These are phyloP conservation scores for Botryosphaeria dothidea DNA, from an alignment of 2,329 filamentous ascomycete species.

Conservation along the genomic window DNA sequence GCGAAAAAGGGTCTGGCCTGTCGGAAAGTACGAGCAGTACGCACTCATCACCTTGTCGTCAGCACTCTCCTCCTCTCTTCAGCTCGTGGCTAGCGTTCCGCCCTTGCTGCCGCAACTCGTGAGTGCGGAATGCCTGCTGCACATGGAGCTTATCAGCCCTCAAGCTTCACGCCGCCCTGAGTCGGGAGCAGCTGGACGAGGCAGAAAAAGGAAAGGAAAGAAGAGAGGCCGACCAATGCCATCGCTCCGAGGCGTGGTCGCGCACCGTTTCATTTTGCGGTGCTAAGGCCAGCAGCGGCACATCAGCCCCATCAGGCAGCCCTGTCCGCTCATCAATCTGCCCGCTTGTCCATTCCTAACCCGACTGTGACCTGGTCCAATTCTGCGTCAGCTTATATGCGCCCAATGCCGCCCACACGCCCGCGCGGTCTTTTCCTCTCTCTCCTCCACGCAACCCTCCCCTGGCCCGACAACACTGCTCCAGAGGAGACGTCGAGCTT, in stretches of 20 bases:
- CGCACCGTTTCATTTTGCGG: conserved; percentile 6
- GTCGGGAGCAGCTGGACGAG: too few relatives aligned
- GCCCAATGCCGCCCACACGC: neutral
- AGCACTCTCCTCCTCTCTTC: neutral
- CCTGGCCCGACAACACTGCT: neutral
- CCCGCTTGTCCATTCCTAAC: conserved; percentile 1
- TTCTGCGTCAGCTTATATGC: conserved; percentile 15
- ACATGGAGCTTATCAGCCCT: neutral
- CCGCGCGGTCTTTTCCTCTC: neutral
- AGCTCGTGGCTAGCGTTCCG: neutral
- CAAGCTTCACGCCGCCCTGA: neutral
- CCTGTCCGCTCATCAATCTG: conserved; percentile 7
- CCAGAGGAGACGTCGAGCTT: neutral
- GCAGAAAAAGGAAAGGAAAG: neutral
- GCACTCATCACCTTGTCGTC: neutral
- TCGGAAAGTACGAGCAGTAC: too few relatives aligned
- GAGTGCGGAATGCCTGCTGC: neutral
- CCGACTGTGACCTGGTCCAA: neutral
- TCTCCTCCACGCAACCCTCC: neutral
- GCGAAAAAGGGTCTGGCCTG: too few relatives aligned
- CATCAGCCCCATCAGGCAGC: conserved; percentile 12
- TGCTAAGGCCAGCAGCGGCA: conserved; percentile 1
- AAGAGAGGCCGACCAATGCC: neutral
- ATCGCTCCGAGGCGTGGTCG: neutral
- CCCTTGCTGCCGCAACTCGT: neutral